These are phyloP conservation scores for Rhizopogon rudus DNA, from an alignment of 768 basidiomycete genomes.

Conservation along the genomic window DNA sequence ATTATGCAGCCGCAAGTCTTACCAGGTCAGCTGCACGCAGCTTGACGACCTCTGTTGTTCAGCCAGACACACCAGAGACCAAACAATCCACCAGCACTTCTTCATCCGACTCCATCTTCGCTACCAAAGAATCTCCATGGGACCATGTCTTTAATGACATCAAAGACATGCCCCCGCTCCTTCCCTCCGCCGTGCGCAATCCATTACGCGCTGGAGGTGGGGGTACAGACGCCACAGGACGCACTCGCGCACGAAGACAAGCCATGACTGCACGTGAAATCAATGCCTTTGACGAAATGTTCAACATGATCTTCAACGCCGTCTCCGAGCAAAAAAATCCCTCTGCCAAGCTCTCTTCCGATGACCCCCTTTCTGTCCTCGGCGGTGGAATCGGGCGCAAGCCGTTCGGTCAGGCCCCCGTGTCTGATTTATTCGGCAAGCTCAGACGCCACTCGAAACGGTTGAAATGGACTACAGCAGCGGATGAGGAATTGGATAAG, in stretches of 20 bases:
- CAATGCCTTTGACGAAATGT: conserved; percentile 67
- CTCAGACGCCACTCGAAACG: conserved; percentile 49
- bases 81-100: conserved; percentile 2
- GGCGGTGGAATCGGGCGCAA: conserved; percentile 12
- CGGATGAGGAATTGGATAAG: conserved; percentile 54
- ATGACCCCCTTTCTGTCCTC: neutral
- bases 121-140: conserved; percentile 37
- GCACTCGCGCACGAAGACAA: conserved; percentile 35
- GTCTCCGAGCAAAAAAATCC: conserved; percentile 30
- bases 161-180: conserved; percentile 23
- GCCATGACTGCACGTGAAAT: conserved; percentile 67
- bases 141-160: conserved; percentile 50
- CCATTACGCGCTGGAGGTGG: conserved; percentile 2
- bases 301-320: conserved; percentile 63
- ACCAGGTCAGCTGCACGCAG: conserved; percentile 3
- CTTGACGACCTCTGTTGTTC: neutral
- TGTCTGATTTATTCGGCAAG: conserved; percentile 50
- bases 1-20: neutral
- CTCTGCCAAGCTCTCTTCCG: conserved; percentile 5
- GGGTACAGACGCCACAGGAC: neutral
- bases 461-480: conserved; percentile 45
- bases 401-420: conserved; percentile 12
- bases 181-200: conserved; percentile 14
- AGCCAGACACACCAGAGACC: neutral
- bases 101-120: conserved; percentile 28